These are phyloP conservation scores for Ophiostoma sp. DNA, from an alignment of 2,329 filamentous ascomycete genomes.

Conservation along the genomic window DNA sequence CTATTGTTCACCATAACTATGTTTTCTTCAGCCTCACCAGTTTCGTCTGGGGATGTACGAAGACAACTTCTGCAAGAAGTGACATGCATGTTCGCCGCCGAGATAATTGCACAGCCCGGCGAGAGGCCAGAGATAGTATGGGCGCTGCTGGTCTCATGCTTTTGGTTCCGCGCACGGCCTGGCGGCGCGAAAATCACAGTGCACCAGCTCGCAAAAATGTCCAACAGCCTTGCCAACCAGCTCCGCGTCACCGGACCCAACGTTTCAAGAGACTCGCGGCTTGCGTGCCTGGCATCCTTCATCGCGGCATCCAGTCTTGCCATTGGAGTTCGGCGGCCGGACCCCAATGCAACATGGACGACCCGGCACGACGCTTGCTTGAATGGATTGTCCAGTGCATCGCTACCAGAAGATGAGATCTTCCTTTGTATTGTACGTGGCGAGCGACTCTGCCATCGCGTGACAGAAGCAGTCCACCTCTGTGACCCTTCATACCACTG, in stretches of 20 bases:
- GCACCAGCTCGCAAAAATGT: constrained; percentile 18
- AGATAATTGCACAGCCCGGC: constrained; percentile 15
- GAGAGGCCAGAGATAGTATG: constrained; percentile 14
- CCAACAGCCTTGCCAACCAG: constrained; percentile 9
- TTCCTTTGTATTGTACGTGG: constrained; percentile 18
- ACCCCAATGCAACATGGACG: constrained; percentile 7
- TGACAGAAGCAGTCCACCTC: background rate
- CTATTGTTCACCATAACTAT: constrained; percentile 15
- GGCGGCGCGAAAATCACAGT: constrained; percentile 15
- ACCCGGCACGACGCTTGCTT: constrained; percentile 12
- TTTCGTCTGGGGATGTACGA: background rate
- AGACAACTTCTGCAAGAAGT: constrained; percentile 4
- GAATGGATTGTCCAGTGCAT: background rate
- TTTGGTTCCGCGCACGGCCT: constrained; percentile 15
- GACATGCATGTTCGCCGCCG: constrained; percentile 18
- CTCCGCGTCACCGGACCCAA: background rate
- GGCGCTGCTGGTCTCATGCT: constrained; percentile 14
- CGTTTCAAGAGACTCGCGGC: background rate
- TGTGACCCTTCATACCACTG: background rate
- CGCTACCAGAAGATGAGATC: background rate
- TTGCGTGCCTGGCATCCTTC: constrained; percentile 15
- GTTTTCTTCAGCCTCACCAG: background rate
- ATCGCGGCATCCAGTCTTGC: constrained; percentile 13
- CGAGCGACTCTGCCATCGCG: constrained; percentile 15
- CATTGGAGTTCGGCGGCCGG: constrained; percentile 9